phyloP scores from a whole-genome alignment of 169 alveolate species.

The Babesia ovis region DNA sequence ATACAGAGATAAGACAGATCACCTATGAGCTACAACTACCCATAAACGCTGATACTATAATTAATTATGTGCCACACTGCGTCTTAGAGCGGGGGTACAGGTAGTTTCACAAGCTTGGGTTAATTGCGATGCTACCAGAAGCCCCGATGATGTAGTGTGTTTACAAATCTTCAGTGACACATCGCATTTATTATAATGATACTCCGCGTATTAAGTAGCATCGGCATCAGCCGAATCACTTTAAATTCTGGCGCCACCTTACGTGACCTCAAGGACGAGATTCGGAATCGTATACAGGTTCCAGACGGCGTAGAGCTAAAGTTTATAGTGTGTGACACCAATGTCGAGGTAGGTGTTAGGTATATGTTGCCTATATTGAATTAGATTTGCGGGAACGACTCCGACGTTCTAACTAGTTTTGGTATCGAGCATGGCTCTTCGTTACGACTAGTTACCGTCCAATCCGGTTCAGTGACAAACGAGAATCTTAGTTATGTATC shows the following conservation, averaged over 20 bases:
- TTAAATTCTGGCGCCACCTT: conserved; percentile 39
- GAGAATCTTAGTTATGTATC: conserved; percentile 11
- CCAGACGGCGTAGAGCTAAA: conserved; percentile 24
- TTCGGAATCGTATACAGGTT: conserved; percentile 38
- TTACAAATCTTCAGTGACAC: neutral
- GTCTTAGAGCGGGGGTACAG: neutral
- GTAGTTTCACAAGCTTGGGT: neutral
- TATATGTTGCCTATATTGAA: neutral
- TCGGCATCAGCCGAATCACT: conserved; percentile 51
- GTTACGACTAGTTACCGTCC: neutral
- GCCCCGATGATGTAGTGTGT: neutral
- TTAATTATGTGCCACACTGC: neutral
- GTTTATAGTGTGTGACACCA: conserved; percentile 14
- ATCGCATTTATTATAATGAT: conserved; percentile 15
- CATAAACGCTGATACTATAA: no score
- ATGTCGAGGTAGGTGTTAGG: conserved; percentile 11
- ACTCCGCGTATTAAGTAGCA: conserved; percentile 34
- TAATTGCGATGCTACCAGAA: neutral
- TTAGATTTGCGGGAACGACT: conserved; percentile 11
- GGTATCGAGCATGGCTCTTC: conserved; percentile 31
- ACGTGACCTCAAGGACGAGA: conserved; percentile 40
- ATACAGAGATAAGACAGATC: neutral
- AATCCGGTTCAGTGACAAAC: neutral
- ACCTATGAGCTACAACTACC: no score
- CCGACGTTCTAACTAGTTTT: neutral